Percentiles rank a stretch among this genome's conserved stretches.
Conservation (phyloP, 164 flowering plant species). For the Paratinospora sagittata region DNA sequence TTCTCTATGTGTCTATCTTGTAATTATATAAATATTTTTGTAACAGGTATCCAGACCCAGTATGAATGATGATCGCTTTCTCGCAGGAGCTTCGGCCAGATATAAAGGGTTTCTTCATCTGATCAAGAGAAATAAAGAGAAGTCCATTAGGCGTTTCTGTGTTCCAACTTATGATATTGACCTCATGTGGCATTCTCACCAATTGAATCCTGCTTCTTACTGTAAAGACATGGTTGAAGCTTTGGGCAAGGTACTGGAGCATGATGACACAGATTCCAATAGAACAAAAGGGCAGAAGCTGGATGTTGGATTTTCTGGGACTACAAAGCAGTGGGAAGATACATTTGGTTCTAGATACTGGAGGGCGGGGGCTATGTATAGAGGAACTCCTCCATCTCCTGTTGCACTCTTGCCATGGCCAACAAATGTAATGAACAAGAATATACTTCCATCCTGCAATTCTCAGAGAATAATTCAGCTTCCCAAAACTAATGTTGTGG, state of each 20-base stretch:
- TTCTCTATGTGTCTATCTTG: too few relatives aligned
- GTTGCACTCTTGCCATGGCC: slow-evolving; percentile 39
- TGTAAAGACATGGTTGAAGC: slow-evolving; percentile 47
- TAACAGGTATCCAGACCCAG: slow-evolving; percentile 67
- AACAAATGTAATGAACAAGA: slow-evolving; percentile 23
- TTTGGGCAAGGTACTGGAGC: slow-evolving; percentile 68
- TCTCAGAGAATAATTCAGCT: slow-evolving; percentile 32
- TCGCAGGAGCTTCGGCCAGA: slow-evolving; percentile 75
- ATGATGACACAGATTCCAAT: slow-evolving; percentile 87
- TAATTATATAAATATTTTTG: neutral
- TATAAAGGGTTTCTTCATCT: slow-evolving; percentile 86
- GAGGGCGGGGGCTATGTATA: slow-evolving; percentile 93
- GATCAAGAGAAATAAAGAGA: slow-evolving; percentile 77
- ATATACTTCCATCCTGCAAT: slow-evolving; percentile 20
- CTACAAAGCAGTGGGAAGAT: slow-evolving; percentile 79
- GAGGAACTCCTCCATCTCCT: slow-evolving; percentile 69
- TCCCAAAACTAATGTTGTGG: slow-evolving; percentile 40
- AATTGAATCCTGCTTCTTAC: slow-evolving; percentile 73
- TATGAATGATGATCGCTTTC: slow-evolving; percentile 55
- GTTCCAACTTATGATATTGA: slow-evolving; percentile 98
- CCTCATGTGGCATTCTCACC: slow-evolving; percentile 95
- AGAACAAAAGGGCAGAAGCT: slow-evolving; percentile 78
- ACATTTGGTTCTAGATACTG: slow-evolving; percentile 83
- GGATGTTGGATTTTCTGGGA: slow-evolving; percentile 78
- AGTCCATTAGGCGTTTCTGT: slow-evolving; percentile 47